A percentile compares a stretch with the other conserved stretches of the same genome.
phyloP scores from a whole-genome alignment of 768 basidiomycete genomes.

The Mycena vitilis region DNA sequence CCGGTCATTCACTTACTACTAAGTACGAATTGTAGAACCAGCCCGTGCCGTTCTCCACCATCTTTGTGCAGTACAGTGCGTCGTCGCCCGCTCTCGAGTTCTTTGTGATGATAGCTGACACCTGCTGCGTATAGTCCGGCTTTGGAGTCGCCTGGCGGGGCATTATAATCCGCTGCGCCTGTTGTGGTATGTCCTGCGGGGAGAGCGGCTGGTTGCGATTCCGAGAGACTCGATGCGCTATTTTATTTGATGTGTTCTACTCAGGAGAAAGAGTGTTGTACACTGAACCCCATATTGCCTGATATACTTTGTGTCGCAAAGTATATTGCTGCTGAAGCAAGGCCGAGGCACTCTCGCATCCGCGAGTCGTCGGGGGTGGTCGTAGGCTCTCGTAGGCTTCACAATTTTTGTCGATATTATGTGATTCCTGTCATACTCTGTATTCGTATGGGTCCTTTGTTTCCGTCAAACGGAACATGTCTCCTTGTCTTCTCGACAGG shows the following conservation, averaged over 20 bases:
- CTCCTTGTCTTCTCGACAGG: too few relatives aligned
- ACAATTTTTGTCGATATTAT: too few relatives aligned
- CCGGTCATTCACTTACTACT: neutral
- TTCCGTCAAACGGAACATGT: too few relatives aligned
- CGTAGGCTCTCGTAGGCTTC: too few relatives aligned
- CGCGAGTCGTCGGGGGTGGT: too few relatives aligned
- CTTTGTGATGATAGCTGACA: neutral
- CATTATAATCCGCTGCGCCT: slow-evolving; percentile 73
- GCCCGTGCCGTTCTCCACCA: slow-evolving; percentile 59
- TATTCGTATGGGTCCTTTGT: too few relatives aligned
- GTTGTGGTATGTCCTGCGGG: slow-evolving; percentile 59
- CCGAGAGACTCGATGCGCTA: slow-evolving; percentile 39
- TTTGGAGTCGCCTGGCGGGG: slow-evolving; percentile 60
- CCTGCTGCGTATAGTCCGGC: slow-evolving; percentile 49
- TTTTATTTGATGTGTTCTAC: slow-evolving; percentile 8
- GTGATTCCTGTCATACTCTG: too few relatives aligned
- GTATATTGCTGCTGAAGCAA: too few relatives aligned
- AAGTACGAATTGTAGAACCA: slow-evolving; percentile 54
- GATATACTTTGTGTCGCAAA: too few relatives aligned
- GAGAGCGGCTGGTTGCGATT: slow-evolving; percentile 63
- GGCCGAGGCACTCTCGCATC: too few relatives aligned
- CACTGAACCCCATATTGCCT: too few relatives aligned
- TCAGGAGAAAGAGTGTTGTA: too few relatives aligned
- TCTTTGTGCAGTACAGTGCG: slow-evolving; percentile 73
- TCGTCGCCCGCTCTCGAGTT: slow-evolving; percentile 3